Percentiles rank a stretch among this genome's conserved stretches.
Evolutionary conservation across 163 green algal genomes (phyloP).

Genomic region (Picocystis sp.): DNA sequence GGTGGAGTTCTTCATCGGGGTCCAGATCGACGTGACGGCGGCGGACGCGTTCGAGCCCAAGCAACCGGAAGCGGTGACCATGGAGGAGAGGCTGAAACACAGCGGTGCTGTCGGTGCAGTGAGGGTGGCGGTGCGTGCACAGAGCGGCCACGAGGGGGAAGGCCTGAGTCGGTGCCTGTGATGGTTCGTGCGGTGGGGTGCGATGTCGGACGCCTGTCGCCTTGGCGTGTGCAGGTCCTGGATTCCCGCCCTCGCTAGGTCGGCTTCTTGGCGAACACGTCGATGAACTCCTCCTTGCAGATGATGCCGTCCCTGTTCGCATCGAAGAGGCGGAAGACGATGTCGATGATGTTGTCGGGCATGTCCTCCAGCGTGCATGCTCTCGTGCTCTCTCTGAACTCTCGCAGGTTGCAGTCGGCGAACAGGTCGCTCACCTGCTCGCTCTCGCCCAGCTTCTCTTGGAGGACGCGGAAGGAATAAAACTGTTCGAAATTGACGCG

Average conservation of each 20-base stretch:
- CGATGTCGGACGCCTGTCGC: too few relatives aligned
- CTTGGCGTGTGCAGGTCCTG: too few relatives aligned
- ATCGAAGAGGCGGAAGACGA: constrained; percentile 49
- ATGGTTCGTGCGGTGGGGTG: too few relatives aligned
- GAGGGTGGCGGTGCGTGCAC: constrained; percentile 18
- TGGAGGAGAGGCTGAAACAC: constrained; percentile 16
- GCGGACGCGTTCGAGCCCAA: constrained; percentile 1
- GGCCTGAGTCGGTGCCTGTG: too few relatives aligned
- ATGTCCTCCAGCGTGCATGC: constrained; percentile 36
- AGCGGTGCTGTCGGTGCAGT: constrained; percentile 21
- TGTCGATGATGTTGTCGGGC: constrained; percentile 32
- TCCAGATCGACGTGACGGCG: constrained; percentile 62
- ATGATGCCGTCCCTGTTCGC: constrained; percentile 20
- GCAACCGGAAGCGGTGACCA: neutral
- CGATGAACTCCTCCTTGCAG: constrained; percentile 18
- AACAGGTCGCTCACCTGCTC: too few relatives aligned
- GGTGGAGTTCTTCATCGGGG: constrained; percentile 81
- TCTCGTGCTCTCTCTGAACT: too few relatives aligned
- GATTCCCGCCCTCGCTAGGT: too few relatives aligned
- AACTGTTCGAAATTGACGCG: too few relatives aligned
- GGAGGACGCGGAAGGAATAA: too few relatives aligned
- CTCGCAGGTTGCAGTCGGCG: too few relatives aligned
- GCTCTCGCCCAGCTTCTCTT: too few relatives aligned
- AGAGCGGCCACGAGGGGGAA: constrained; percentile 9
- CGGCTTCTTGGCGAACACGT: too few relatives aligned